Evolutionary conservation across 2,329 filamentous ascomycete species (phyloP).

Genomic region (Aspergillus sp.): DNA sequence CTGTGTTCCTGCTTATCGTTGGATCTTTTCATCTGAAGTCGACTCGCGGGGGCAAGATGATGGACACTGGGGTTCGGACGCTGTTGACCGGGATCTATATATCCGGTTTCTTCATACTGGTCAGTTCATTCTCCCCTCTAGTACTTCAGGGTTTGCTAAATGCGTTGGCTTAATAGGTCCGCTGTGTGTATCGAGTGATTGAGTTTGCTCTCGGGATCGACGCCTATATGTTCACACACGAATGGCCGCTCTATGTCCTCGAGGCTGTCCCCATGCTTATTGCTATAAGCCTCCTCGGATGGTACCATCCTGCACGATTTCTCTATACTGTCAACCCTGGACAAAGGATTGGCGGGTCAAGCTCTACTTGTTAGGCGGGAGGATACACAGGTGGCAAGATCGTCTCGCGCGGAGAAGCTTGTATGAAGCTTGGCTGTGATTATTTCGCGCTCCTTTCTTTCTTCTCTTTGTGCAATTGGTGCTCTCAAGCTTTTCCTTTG

Average conservation of each 20-base stretch:
- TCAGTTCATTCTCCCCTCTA: constrained; percentile 28
- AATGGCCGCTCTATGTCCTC: constrained; percentile 55
- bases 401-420: not conserved
- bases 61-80: constrained; percentile 36
- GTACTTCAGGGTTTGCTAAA: not conserved
- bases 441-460: too few species aligned
- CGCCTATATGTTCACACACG: constrained; percentile 49
- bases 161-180: constrained; percentile 33
- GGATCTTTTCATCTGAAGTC: constrained; percentile 37
- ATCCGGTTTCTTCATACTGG: constrained; percentile 47
- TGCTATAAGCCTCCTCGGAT: constrained; percentile 49
- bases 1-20: constrained; percentile 42
- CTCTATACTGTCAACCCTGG: constrained; percentile 24
- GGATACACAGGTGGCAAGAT: not conserved
- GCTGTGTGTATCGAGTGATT: constrained; percentile 53
- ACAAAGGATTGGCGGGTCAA: constrained; percentile 2
- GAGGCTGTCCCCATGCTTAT: constrained; percentile 47
- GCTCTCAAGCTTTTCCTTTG: too few species aligned
- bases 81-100: constrained; percentile 45
- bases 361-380: not conserved
- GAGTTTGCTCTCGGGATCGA: constrained; percentile 54
- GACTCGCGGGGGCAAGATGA: constrained; percentile 13
- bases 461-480: too few species aligned
- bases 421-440: too few species aligned
- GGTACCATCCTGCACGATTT: constrained; percentile 48